Evolutionary conservation across 148 eudicot genomes (phyloP).

Genomic region (Silene conica): DNA sequence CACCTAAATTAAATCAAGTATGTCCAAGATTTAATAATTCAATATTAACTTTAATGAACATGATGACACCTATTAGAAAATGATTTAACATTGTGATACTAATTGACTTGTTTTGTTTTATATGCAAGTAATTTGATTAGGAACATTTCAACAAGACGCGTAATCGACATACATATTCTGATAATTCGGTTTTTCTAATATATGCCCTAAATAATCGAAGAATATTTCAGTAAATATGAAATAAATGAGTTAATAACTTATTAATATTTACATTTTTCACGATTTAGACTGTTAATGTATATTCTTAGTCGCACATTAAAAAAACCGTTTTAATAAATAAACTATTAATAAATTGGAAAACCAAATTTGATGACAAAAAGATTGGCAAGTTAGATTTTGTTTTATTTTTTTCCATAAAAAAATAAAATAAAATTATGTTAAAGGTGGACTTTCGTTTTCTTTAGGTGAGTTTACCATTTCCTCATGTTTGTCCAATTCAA

Average conservation of each 20-base stretch:
- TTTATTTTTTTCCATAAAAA: not conserved
- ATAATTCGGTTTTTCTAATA: no score
- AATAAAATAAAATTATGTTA: not conserved
- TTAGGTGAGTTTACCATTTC: not conserved
- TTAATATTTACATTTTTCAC: no score
- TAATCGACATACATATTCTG: not conserved
- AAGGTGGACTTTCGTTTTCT: constrained; percentile 19
- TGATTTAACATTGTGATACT: not conserved
- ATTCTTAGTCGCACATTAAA: no score
- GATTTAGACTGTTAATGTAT: no score
- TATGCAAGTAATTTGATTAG: not conserved
- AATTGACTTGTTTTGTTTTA: constrained; percentile 1
- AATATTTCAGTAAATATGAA: no score
- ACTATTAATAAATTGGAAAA: not conserved
- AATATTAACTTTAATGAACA: not conserved
- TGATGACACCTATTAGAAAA: constrained; percentile 9
- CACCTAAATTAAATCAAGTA: not conserved
- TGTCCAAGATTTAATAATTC: constrained; percentile 5
- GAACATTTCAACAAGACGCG: not conserved
- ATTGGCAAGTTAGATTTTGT: not conserved
- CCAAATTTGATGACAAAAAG: not conserved
- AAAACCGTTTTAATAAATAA: no score
- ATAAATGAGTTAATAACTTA: no score
- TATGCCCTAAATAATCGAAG: no score
- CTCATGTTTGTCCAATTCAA: constrained; percentile 15